These are phyloP conservation scores for Leavenworthia alabamica DNA, from an alignment of 345 rosid genomes.

Conservation along the genomic window DNA sequence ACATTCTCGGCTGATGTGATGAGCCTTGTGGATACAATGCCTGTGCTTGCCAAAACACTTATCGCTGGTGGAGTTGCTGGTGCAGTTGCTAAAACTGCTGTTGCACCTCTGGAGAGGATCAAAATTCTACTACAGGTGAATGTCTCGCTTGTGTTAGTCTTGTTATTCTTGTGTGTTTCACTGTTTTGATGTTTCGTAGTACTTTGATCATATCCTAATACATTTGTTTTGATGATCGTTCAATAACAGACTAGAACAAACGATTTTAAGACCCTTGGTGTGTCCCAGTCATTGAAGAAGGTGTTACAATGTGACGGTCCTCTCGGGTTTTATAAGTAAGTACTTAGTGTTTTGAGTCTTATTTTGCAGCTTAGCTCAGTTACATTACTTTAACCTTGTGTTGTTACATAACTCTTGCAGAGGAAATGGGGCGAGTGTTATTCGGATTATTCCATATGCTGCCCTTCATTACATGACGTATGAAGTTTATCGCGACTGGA, in stretches of 20 bases:
- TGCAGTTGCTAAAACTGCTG: constrained; percentile 79
- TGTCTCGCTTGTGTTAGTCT: neutral
- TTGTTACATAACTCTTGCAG: constrained; percentile 34
- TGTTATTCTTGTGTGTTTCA: neutral
- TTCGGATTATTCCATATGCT: constrained; percentile 91
- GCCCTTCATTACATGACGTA: constrained; percentile 96
- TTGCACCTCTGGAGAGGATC: constrained; percentile 86
- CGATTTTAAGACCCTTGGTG: constrained; percentile 75
- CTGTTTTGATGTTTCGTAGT: neutral
- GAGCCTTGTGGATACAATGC: constrained; percentile 61
- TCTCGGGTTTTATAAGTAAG: constrained; percentile 83
- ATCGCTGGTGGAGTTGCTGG: constrained; percentile 98
- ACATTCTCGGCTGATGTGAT: constrained; percentile 59
- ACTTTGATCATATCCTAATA: neutral
- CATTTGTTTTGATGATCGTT: neutral
- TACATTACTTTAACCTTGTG: constrained; percentile 12
- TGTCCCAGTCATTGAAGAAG: constrained; percentile 64
- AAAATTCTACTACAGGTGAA: constrained; percentile 89
- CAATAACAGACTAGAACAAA: constrained; percentile 65
- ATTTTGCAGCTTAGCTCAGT: neutral
- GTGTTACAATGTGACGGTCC: constrained; percentile 73
- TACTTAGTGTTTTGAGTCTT: neutral
- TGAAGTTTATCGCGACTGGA: constrained; percentile 85
- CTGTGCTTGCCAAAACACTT: constrained; percentile 78
- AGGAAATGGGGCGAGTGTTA: constrained; percentile 95